Evolutionary conservation across 371 early-diverging fungal species (phyloP).

Genomic region (Funneliformis caledonium): DNA sequence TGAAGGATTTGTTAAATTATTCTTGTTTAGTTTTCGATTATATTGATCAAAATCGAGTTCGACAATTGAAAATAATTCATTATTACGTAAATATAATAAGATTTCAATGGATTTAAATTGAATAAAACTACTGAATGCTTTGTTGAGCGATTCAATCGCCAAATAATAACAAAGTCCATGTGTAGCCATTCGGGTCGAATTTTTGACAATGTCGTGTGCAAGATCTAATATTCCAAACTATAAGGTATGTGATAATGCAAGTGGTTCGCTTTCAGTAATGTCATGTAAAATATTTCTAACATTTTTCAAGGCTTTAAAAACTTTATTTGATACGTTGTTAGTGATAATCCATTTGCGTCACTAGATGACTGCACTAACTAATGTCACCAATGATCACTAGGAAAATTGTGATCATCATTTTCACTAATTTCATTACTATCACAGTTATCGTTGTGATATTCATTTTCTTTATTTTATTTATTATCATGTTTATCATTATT

Average conservation of each 20-base stretch:
- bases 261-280: neutral
- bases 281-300: neutral
- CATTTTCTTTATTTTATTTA: too few species aligned
- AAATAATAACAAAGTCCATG: conserved; percentile 12
- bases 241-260: neutral
- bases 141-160: neutral
- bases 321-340: neutral
- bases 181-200: neutral
- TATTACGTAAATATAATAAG: neutral
- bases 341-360: too few species aligned
- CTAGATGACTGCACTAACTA: too few species aligned
- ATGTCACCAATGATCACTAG: too few species aligned
- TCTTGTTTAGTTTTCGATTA: too few species aligned
- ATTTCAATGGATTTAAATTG: conserved; percentile 11
- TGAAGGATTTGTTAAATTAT: too few species aligned
- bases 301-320: neutral
- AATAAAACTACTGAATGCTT: neutral
- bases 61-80: too few species aligned
- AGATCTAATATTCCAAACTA: conserved; percentile 19
- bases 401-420: too few species aligned
- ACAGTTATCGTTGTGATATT: too few species aligned
- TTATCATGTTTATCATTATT: too few species aligned
- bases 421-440: too few species aligned
- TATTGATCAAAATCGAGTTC: too few species aligned
- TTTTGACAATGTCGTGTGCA: neutral